Evolutionary conservation across 2,329 filamentous ascomycete genomes (phyloP).

Genomic region (Xylaria sp.): DNA sequence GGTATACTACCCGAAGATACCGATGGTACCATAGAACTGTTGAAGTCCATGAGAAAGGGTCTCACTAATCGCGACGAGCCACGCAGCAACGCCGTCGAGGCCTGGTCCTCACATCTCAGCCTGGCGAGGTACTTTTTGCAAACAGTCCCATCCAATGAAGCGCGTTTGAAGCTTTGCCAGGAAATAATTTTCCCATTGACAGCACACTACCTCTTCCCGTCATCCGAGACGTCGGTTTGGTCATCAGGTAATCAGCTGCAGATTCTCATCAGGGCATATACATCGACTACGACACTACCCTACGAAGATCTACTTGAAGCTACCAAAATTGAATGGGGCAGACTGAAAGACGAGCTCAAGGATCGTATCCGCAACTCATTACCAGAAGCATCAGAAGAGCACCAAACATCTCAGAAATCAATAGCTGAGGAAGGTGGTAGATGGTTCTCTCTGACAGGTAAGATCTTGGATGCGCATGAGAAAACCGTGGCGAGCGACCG

Average conservation of each 20-base stretch:
- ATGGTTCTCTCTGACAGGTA: conserved; percentile 70
- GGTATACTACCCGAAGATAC: conserved; percentile 63
- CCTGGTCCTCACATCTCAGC: conserved; percentile 81
- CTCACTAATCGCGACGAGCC: conserved; percentile 80
- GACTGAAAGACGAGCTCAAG: conserved; percentile 70
- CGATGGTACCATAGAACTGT: conserved; percentile 68
- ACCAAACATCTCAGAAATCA: conserved; percentile 75
- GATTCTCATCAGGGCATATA: conserved; percentile 61
- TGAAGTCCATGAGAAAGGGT: conserved; percentile 76
- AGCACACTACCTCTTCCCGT: conserved; percentile 64
- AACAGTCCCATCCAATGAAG: conserved; percentile 59
- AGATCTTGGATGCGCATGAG: conserved; percentile 55
- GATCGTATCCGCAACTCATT: conserved; percentile 77
- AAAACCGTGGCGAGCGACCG: conserved; percentile 40
- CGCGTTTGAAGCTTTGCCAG: conserved; percentile 57
- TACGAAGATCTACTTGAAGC: conserved; percentile 58
- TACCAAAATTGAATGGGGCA: conserved; percentile 70
- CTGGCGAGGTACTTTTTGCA: conserved; percentile 66
- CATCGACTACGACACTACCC: conserved; percentile 56
- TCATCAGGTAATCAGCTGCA: conserved; percentile 50
- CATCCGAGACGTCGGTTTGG: conserved; percentile 55
- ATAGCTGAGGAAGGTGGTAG: conserved; percentile 74
- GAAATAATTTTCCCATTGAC: conserved; percentile 66
- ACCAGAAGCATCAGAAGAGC: conserved; percentile 84
- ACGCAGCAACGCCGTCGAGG: conserved; percentile 71